These are phyloP conservation scores for Kodamaea laetipori DNA, from an alignment of 805 yeast genomes.

Conservation along the genomic window DNA sequence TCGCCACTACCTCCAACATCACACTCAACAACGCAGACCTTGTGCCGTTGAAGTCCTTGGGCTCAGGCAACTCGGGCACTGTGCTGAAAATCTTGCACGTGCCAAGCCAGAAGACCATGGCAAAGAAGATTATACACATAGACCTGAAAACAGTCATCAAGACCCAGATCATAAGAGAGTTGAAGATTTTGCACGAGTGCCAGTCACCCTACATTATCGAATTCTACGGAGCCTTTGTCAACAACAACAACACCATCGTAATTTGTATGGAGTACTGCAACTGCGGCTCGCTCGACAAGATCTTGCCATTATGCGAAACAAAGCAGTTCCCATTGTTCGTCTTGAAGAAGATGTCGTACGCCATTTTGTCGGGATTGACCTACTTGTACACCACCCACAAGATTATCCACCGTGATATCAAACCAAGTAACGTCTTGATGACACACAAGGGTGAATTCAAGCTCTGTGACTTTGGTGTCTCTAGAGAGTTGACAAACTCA, in stretches of 20 bases:
- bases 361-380: conserved; percentile 77
- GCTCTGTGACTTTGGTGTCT: conserved; percentile 95
- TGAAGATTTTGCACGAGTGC: conserved; percentile 89
- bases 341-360: conserved; percentile 69
- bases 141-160: conserved; percentile 79
- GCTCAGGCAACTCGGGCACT: conserved; percentile 93
- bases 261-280: conserved; percentile 97
- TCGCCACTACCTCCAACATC: conserved; percentile 35
- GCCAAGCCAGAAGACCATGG: conserved; percentile 87
- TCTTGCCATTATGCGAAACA: conserved; percentile 52
- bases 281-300: conserved; percentile 87
- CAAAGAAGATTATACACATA: conserved; percentile 82
- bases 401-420: conserved; percentile 93
- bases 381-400: conserved; percentile 82
- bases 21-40: conserved; percentile 57
- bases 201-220: conserved; percentile 80
- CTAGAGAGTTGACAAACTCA: conserved; percentile 88
- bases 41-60: conserved; percentile 73
- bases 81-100: conserved; percentile 86
- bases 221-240: conserved; percentile 87
- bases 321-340: conserved; percentile 57
- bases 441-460: conserved; percentile 86
- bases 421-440: conserved; percentile 90
- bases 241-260: conserved; percentile 65
- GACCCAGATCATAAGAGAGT: conserved; percentile 83